Evolutionary conservation across 164 flowering plant genomes (phyloP).

Genomic region (Platanus orientalis): DNA sequence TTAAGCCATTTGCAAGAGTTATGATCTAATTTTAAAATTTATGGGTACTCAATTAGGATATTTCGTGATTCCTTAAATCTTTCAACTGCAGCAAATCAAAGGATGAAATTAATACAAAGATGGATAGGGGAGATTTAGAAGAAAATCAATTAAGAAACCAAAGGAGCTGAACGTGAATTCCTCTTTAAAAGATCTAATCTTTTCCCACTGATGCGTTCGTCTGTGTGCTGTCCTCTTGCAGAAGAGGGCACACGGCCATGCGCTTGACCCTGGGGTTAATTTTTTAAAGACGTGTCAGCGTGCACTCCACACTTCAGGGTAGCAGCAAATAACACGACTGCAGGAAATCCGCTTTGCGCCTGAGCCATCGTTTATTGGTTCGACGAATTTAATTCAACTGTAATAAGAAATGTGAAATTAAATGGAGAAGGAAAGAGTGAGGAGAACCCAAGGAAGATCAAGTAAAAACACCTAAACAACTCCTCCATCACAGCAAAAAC

Average conservation of each 20-base stretch:
- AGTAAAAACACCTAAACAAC: constrained; percentile 3
- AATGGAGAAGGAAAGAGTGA: constrained; percentile 1
- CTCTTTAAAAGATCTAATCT: too few relatives aligned
- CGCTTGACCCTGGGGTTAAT: too few relatives aligned
- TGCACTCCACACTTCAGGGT: too few relatives aligned
- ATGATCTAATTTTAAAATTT: constrained; percentile 7
- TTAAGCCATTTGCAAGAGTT: background rate
- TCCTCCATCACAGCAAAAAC: too few relatives aligned
- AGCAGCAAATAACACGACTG: too few relatives aligned
- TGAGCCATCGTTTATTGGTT: too few relatives aligned
- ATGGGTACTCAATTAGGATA: constrained; percentile 74
- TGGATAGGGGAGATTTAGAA: background rate
- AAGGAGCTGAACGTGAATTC: constrained; percentile 57
- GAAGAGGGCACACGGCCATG: too few relatives aligned
- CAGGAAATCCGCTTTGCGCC: too few relatives aligned
- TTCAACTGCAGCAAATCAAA: constrained; percentile 37
- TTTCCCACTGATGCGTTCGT: too few relatives aligned
- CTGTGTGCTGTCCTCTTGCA: too few relatives aligned
- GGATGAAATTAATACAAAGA: constrained; percentile 1
- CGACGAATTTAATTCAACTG: too few relatives aligned
- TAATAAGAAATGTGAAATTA: background rate
- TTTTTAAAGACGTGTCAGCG: too few relatives aligned
- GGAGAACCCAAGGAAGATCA: constrained; percentile 8
- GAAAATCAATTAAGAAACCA: background rate
- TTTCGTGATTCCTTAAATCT: constrained; percentile 58